Evolutionary conservation across 805 yeast species (phyloP).

Genomic region (Wickerhamomyces tratensis): DNA sequence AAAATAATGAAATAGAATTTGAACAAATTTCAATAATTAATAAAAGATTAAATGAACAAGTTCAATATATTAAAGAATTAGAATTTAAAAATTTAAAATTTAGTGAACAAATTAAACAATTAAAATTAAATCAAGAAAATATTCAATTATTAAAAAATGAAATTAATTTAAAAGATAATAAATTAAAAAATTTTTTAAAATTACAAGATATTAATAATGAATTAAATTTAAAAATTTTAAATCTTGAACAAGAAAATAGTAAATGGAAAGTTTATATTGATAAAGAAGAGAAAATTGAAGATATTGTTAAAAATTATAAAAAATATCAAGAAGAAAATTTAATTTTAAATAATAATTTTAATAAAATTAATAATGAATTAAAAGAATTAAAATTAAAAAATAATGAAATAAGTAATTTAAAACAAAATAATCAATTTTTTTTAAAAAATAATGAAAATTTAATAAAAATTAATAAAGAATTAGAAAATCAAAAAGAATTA

Average conservation of each 20-base stretch:
- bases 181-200: constrained; percentile 27
- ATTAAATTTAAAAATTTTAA: constrained; percentile 39
- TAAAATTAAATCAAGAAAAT: constrained; percentile 36
- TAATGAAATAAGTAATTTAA: constrained; percentile 25
- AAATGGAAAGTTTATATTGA: constrained; percentile 34
- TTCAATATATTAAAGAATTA: constrained; percentile 32
- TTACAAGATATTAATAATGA: constrained; percentile 36
- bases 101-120: constrained; percentile 37
- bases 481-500: constrained; percentile 41
- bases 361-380: constrained; percentile 17
- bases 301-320: constrained; percentile 29
- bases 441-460: constrained; percentile 10
- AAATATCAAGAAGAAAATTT: constrained; percentile 29
- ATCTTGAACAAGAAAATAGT: constrained; percentile 36
- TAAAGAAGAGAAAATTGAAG: constrained; percentile 25
- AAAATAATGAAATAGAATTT: constrained; percentile 14
- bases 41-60: constrained; percentile 29
- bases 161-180: constrained; percentile 30
- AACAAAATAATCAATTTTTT: constrained; percentile 10
- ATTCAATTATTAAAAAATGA: constrained; percentile 48
- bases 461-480: constrained; percentile 27
- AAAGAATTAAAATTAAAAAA: constrained; percentile 17
- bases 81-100: constrained; percentile 47
- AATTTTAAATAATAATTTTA: constrained; percentile 22
- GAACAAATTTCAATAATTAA: constrained; percentile 6